Evolutionary conservation across 805 yeast species (phyloP), one percentile per base, ranked within the genome.

Genomic region (Saturnispora hagleri): DNA sequence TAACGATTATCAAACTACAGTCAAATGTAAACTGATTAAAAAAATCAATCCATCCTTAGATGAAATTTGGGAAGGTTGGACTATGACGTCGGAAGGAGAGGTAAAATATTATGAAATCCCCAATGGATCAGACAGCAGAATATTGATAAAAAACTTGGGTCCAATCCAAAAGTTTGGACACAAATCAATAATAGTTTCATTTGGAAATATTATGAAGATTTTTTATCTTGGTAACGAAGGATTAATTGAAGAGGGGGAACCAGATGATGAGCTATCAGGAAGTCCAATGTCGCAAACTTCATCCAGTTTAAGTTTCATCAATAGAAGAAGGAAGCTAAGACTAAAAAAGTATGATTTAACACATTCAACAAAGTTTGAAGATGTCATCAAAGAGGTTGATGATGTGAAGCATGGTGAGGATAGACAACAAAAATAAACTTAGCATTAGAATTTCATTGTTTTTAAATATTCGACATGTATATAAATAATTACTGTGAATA

Each of bases 41-140:
- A 26, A 33, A 27, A 15, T 20, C 3, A 63, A 69, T 46, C 65
- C 73, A 51, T 61, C 69, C 46, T 57, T 73, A 20, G 68, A 68
- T 46, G 73, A 72, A 51, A 62, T 75, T 10, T 86, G 95, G 93
- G 90, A 87, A 64, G 95, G 93, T 1, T 88, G 88, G 76, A 82
- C 89, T 2, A 77, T 88, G 70, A 73, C 77, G 5, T 79, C 81
- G n/a, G 74, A 76, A 51, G 95, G 95, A 0, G 73, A 74, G 45
- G 72, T 84, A 18, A 69, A 75, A 26, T 73, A 72, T 49, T 85
- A 82, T 59, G 79, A 80, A 36, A 76, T 88, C 12, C 82, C 84
- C 3, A 69, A 69, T 34, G 71, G 71, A 4, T 66, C 71, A 3
- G 67, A 68, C 50, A 63, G 71, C 9, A 76, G 79, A 6, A 65